A percentile compares a stretch with the other conserved stretches of the same genome.
Conservation (phyloP, 306 rosid genomes). For the Chamaecrista fasciculata region DNA sequence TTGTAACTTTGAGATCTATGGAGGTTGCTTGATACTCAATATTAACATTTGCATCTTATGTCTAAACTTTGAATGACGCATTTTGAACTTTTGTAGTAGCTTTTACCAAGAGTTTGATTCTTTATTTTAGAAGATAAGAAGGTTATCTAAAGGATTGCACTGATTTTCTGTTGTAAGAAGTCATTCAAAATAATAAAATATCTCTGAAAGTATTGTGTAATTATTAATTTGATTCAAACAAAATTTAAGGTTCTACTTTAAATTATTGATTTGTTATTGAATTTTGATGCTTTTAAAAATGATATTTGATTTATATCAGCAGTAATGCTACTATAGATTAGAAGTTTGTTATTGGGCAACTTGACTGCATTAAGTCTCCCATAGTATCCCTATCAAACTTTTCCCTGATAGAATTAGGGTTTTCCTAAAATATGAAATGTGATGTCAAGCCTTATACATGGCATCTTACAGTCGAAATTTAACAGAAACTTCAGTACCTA, state of each 20-base stretch:
- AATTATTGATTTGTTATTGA: neutral
- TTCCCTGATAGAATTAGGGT: neutral
- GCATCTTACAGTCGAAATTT: neutral
- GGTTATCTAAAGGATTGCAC: neutral
- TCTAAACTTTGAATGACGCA: conserved; percentile 1
- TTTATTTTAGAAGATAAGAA: neutral
- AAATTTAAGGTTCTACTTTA: neutral
- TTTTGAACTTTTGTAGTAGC: conserved; percentile 20
- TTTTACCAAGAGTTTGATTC: neutral
- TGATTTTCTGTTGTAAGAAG: neutral
- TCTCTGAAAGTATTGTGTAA: neutral
- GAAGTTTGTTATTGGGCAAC: neutral
- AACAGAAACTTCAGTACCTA: neutral
- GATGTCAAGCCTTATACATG: neutral
- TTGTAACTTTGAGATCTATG: conserved; percentile 23
- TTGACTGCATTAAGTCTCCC: neutral
- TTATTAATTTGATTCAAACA: neutral
- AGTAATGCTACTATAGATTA: neutral
- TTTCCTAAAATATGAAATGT: neutral
- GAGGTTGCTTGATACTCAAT: conserved; percentile 20
- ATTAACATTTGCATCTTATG: conserved; percentile 8
- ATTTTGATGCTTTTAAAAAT: neutral
- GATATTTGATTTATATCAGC: neutral
- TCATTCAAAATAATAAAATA: neutral
- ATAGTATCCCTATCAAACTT: neutral